Evolutionary conservation across 129 eudicot species (phyloP).

Genomic region (Flaveria bidentis): DNA sequence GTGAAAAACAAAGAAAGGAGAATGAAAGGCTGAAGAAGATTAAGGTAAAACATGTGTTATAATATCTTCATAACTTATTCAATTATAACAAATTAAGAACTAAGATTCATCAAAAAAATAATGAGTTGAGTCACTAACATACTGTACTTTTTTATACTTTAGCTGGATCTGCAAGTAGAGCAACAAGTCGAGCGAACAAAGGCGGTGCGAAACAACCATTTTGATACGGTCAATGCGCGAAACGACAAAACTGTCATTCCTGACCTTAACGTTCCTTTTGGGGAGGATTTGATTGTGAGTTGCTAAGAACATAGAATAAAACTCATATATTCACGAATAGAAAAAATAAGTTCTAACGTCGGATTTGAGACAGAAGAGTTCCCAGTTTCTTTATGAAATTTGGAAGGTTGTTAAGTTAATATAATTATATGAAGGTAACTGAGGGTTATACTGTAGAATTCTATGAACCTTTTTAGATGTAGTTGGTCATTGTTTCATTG

Average conservation of each 20-base stretch:
- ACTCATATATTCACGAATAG: constrained; percentile 32
- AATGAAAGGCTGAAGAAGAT: constrained; percentile 38
- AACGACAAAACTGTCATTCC: constrained; percentile 34
- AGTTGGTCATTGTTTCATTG: constrained; percentile 31
- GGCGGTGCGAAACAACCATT: constrained; percentile 13
- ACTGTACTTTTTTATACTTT: constrained; percentile 18
- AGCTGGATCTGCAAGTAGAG: constrained; percentile 33
- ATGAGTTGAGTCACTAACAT: constrained; percentile 3
- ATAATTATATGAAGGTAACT: constrained; percentile 21
- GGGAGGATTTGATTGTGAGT: constrained; percentile 39
- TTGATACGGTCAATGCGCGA: constrained; percentile 17
- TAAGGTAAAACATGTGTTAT: constrained; percentile 28
- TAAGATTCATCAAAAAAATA: neutral
- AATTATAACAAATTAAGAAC: neutral
- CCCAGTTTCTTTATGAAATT: constrained; percentile 13
- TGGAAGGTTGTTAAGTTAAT: constrained; percentile 33
- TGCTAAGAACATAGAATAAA: constrained; percentile 32
- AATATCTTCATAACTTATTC: neutral
- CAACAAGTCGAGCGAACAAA: constrained; percentile 4
- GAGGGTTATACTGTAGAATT: constrained; percentile 19
- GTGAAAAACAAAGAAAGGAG: constrained; percentile 37
- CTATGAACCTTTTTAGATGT: constrained; percentile 26
- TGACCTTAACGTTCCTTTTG: constrained; percentile 41
- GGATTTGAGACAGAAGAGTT: constrained; percentile 27
- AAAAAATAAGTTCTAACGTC: constrained; percentile 35